phyloP scores from a whole-genome alignment of 805 yeast species.

The Metschnikowia lunata region DNA sequence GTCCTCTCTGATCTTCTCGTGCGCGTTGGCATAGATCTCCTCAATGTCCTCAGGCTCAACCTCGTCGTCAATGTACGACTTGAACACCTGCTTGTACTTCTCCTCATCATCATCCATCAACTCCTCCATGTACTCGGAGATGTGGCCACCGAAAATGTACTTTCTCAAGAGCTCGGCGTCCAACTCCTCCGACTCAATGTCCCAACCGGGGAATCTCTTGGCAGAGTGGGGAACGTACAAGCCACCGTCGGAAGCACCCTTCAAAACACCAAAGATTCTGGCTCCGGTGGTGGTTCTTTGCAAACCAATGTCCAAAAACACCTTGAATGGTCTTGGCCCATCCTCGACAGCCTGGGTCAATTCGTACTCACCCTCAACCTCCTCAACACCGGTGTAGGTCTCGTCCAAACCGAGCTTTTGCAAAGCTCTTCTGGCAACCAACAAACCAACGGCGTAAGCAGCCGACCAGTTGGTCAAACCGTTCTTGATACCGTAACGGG shows the following conservation, averaged over 20 bases:
- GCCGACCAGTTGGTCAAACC: slow-evolving; percentile 99
- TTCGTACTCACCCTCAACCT: slow-evolving; percentile 98
- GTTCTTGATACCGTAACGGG: slow-evolving; percentile 93
- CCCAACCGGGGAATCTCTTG: slow-evolving; percentile 99
- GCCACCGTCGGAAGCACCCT: slow-evolving; percentile 99
- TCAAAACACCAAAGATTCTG: slow-evolving; percentile 97
- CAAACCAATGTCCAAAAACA: slow-evolving; percentile 97
- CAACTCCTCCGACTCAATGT: slow-evolving; percentile 95
- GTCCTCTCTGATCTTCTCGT: slow-evolving; percentile 92
- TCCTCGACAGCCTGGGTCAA: slow-evolving; percentile 99
- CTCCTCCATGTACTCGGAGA: slow-evolving; percentile 99
- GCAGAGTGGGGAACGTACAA: slow-evolving; percentile 98
- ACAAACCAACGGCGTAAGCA: slow-evolving; percentile 97
- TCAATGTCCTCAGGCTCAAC: slow-evolving; percentile 95
- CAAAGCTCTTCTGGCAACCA: slow-evolving; percentile 98
- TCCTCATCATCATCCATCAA: slow-evolving; percentile 99
- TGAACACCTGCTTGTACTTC: slow-evolving; percentile 94
- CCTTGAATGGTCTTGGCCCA: slow-evolving; percentile 99
- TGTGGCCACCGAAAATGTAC: slow-evolving; percentile 99
- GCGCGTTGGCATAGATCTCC: slow-evolving; percentile 93
- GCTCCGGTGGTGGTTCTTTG: slow-evolving; percentile 99
- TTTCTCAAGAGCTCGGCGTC: slow-evolving; percentile 96
- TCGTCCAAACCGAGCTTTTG: slow-evolving; percentile 97
- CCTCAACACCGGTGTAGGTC: slow-evolving; percentile 98
- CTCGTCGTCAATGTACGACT: slow-evolving; percentile 94